These are phyloP conservation scores for Simplicillium aogashimaense DNA, from an alignment of 2,329 filamentous ascomycete genomes.

Conservation along the genomic window DNA sequence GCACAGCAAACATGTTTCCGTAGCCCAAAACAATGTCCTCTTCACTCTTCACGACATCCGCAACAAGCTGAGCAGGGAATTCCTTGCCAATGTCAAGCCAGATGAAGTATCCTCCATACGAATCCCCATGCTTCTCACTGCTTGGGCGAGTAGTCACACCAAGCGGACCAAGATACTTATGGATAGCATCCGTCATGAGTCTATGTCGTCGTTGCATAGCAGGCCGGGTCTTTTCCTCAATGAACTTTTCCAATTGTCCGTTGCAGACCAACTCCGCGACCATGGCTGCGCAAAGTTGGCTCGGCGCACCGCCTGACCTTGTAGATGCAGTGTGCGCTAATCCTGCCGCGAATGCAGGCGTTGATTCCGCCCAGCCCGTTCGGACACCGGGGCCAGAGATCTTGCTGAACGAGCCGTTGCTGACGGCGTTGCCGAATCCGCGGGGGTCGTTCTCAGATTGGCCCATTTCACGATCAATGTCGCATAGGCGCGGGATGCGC, in stretches of 20 bases:
- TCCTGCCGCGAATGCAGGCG: constrained; percentile 40
- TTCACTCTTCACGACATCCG: constrained; percentile 44
- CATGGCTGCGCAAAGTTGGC: constrained; percentile 42
- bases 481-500: constrained; percentile 65
- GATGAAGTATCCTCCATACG: constrained; percentile 77
- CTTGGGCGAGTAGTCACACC: constrained; percentile 38
- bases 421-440: constrained; percentile 67
- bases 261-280: constrained; percentile 35
- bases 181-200: constrained; percentile 48
- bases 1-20: constrained; percentile 61
- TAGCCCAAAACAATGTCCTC: constrained; percentile 59
- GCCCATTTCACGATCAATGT: constrained; percentile 63
- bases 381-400: constrained; percentile 71
- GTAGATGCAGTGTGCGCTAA: constrained; percentile 43
- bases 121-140: constrained; percentile 27
- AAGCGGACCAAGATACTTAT: constrained; percentile 48
- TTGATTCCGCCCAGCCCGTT: constrained; percentile 81
- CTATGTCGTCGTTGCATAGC: constrained; percentile 33
- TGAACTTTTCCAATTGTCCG: constrained; percentile 32
- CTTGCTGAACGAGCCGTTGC: constrained; percentile 88
- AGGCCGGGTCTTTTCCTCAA: constrained; percentile 31
- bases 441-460: constrained; percentile 32
- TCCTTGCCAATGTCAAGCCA: constrained; percentile 58
- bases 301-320: constrained; percentile 46
- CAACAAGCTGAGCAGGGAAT: constrained; percentile 43